Evolutionary conservation across 2,329 filamentous ascomycete species (phyloP), one percentile per base, ranked within the genome.

Genomic region (Ascosphaera apis): DNA sequence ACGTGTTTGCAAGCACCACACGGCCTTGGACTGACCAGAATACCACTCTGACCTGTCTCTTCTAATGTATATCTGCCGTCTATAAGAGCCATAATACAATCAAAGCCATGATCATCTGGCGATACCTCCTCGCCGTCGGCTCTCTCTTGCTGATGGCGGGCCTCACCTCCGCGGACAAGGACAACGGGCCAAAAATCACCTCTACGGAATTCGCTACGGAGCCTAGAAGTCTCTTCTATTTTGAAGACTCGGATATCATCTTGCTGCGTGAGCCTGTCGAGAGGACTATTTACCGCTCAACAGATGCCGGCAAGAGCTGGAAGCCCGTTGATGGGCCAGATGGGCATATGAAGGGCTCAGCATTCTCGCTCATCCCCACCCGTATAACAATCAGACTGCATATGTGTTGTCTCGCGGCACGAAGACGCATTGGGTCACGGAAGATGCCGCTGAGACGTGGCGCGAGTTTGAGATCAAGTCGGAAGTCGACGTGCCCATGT

Each of bases 361-460:
- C 72, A 11, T 52, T 65, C 40, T 61, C 71, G 42, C 63, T 95
- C 35, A 56, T 71, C 47, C 73, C 79, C 86, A 92, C 56, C 72
- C 78, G 2, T 82, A 69, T 54, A 76, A 95, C 51, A 62, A 71
- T 36, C 65, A 75, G 42, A 73, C 78, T 37, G 91, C 88, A 18
- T 86, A 88, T 44, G 71, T 84, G 39, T 54, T 93, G 40, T 83
- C 82, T 12, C 58, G 65, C 37, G 61, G 66, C 40, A 66, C 62
- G 34, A 66, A 62, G 36, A 15, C 6, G n/a, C 86, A 95, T 57
- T 95, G 74, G 69, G 73, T 77, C 47, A 95, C 86, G 1, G 68
- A 68, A 12, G 76, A 98, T 53, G 69, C 70, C 47, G 91, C 84
- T 42, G 68, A 88, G 55, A 73, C 67, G 5, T 98, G 88, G 88